phyloP scores from a whole-genome alignment of 768 basidiomycete genomes.

The Lanmaoa rubissima region DNA sequence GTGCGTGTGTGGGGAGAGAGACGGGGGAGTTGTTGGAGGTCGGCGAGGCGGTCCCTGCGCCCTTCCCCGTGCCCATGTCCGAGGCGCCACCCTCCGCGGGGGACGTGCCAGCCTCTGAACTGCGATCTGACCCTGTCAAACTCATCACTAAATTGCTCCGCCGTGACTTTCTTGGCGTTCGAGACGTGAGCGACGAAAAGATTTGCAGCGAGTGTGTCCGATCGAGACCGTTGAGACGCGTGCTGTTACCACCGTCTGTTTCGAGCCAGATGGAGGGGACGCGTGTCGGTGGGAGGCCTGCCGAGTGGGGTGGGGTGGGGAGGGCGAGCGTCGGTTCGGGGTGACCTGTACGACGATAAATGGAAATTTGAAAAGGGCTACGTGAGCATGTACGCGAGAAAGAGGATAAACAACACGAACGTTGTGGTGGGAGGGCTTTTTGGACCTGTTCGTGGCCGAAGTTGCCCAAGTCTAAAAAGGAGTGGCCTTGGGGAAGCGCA shows the following conservation, averaged over 20 bases:
- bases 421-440: conserved; percentile 15
- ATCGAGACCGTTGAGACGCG: conserved; percentile 19
- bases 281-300: conserved; percentile 14
- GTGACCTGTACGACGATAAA: conserved; percentile 2
- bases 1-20: conserved; percentile 12
- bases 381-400: background rate
- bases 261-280: conserved; percentile 54
- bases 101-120: background rate
- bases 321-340: conserved; percentile 15
- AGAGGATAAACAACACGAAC: background rate
- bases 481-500: conserved; percentile 24
- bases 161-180: conserved; percentile 2
- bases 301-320: conserved; percentile 24
- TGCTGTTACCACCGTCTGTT: conserved; percentile 32
- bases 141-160: conserved; percentile 31
- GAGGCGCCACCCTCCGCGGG: background rate
- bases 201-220: conserved; percentile 22
- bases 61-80: background rate
- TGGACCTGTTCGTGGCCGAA: conserved; percentile 34
- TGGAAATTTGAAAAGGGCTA: background rate
- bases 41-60: conserved; percentile 1
- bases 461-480: conserved; percentile 36
- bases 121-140: conserved; percentile 9
- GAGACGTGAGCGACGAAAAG: conserved; percentile 13
- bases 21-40: conserved; percentile 14